Conservation (phyloP, 1,284 basidiomycete species). For the Rhodotorula sp. region DNA sequence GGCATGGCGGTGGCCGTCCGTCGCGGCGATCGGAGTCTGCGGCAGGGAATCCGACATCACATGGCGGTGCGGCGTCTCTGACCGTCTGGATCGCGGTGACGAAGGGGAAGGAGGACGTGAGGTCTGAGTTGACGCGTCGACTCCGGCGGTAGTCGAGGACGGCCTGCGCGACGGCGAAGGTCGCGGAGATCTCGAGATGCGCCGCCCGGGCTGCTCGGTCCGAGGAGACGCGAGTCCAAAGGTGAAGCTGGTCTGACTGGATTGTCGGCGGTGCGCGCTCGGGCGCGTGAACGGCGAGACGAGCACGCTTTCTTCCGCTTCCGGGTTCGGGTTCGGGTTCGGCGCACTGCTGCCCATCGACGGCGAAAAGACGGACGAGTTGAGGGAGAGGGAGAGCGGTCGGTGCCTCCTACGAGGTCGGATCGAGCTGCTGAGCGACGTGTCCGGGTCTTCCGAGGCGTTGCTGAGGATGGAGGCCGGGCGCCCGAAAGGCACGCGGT, state of each 20-base stretch:
- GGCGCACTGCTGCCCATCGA: not conserved
- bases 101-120: constrained; percentile 2
- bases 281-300: constrained; percentile 22
- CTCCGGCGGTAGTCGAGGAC: not conserved
- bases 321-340: constrained; percentile 15
- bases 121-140: constrained; percentile 31
- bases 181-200: not conserved
- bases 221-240: not conserved
- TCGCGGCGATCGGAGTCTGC: not conserved
- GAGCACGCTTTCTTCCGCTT: constrained; percentile 14
- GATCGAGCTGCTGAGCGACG: not conserved
- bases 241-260: constrained; percentile 14
- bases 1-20: not conserved
- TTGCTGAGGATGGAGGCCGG: constrained; percentile 26
- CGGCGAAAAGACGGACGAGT: constrained; percentile 35
- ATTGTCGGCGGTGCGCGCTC: constrained; percentile 10
- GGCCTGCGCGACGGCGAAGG: not conserved
- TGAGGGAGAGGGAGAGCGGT: constrained; percentile 36
- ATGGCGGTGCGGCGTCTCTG: constrained; percentile 2
- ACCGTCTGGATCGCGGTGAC: no score
- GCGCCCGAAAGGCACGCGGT: constrained; percentile 12
- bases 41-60: not conserved
- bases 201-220: not conserved
- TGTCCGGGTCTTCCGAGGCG: constrained; percentile 22
- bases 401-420: constrained; percentile 33